Evolutionary conservation across 2,329 filamentous ascomycete genomes (phyloP), one percentile per base, ranked within the genome.

Genomic region (Laburnicola sp.): DNA sequence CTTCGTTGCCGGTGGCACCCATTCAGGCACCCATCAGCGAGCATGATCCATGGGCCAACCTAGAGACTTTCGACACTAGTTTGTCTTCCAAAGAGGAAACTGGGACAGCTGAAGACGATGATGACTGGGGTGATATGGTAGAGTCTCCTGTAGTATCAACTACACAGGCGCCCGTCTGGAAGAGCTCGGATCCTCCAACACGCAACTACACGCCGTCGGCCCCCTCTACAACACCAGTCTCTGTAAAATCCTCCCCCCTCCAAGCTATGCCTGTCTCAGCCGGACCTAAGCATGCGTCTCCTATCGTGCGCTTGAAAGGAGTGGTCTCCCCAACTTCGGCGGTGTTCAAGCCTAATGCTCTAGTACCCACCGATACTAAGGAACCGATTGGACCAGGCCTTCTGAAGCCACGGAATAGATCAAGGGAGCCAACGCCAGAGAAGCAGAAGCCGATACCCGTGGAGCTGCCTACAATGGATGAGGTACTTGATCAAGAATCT

Each of bases 41-140:
- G 9, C 28, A 6, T 16, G 26, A 32, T 38, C 35, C 23, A 42
- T 65, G 59, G 65, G 48, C 43, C 23, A 43, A 26, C n/a, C 41
- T 59, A 8, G 49, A 46, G 30, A 44, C 22, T 41, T 39, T 65
- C 6, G 60, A 66, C 26, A 63, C 49, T 2, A 50, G 34, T 25
- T 16, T 46, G 4, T 28, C 43, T 11, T 38, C 50, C 11, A 59
- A 54, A 27, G 7, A 41, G 37, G 30, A 51, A 8, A 22, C 31
- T 23, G 28, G 48, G 2, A 28, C 48, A 21, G 60, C 62, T 36
- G 67, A 70, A 23, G 71, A 73, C 25, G 68, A 72, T 23, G 62
- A 67, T 22, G 64, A 68, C 2, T 74, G 71, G 71, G 71, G 71
- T 46, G 71, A 74, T 35, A 74, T 74, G 71, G 65, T 74, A 36